Conservation (phyloP, 1,139 yeast genomes). For the Sugiyamaella castrensis region DNA sequence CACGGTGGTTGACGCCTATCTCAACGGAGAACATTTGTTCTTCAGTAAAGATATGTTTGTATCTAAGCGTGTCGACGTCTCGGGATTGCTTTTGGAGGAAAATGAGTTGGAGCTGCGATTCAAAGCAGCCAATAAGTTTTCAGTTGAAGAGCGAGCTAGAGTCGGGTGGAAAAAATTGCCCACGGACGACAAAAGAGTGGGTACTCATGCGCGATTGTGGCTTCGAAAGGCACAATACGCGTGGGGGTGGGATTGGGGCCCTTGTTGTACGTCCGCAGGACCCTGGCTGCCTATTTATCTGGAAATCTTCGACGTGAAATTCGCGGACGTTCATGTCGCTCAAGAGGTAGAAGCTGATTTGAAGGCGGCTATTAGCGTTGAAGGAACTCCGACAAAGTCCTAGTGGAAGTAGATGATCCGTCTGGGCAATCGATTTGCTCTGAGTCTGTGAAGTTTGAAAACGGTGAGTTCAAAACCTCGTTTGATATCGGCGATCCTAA, state of each 20-base stretch:
- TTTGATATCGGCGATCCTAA: neutral
- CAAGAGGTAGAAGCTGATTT: too few relatives aligned
- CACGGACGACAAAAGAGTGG: too few relatives aligned
- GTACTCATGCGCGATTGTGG: constrained; percentile 10
- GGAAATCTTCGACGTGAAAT: too few relatives aligned
- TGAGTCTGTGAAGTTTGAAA: constrained; percentile 33
- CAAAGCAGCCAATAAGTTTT: neutral
- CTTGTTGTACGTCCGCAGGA: too few relatives aligned
- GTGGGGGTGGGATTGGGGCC: too few relatives aligned
- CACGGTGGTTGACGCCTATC: constrained; percentile 42
- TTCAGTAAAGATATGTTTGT: constrained; percentile 44
- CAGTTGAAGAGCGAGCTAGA: constrained; percentile 12
- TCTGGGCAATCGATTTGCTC: constrained; percentile 32
- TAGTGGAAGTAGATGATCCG: constrained; percentile 17
- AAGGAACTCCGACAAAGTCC: constrained; percentile 27
- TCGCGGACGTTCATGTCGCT: too few relatives aligned
- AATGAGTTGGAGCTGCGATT: constrained; percentile 33
- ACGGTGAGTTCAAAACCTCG: neutral
- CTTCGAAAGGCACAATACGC: constrained; percentile 23
- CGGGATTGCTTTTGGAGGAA: constrained; percentile 14
- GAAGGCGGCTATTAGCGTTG: too few relatives aligned
- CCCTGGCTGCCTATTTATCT: too few relatives aligned
- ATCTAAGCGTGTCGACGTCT: constrained; percentile 28
- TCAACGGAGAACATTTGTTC: constrained; percentile 40
- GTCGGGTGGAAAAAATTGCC: too few relatives aligned